phyloP scores from a whole-genome alignment of 2,329 filamentous ascomycete species.

The Pyricularia grisea region DNA sequence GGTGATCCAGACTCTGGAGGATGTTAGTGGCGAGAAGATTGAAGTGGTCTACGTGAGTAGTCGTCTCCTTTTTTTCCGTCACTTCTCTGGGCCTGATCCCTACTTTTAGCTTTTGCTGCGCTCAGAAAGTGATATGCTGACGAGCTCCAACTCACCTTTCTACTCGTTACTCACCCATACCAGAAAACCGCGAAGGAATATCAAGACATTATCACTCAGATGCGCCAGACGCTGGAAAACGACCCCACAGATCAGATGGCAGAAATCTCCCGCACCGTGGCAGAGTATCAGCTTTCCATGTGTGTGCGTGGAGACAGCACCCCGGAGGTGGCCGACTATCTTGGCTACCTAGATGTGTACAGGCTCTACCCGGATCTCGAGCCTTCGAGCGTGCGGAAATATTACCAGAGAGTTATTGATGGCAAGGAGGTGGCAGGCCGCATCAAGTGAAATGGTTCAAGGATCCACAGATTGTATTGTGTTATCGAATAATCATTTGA shows the following conservation, averaged over 20 bases:
- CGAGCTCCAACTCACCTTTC: no score
- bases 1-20: conserved; percentile 34
- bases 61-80: no score
- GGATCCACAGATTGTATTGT: neutral
- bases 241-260: neutral
- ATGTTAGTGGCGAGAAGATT: conserved; percentile 36
- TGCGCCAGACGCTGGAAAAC: neutral
- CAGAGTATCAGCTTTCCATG: neutral
- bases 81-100: no score
- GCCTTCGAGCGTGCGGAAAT: conserved; percentile 26
- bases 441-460: neutral
- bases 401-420: conserved; percentile 26
- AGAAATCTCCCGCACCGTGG: neutral
- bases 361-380: conserved; percentile 44
- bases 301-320: conserved; percentile 40
- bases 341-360: conserved; percentile 41
- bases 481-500: no score
- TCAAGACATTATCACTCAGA: neutral
- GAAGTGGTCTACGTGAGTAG: conserved; percentile 24
- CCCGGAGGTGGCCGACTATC: conserved; percentile 40
- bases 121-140: no score
- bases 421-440: conserved; percentile 17
- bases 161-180: no score
- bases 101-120: no score
- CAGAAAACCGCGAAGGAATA: neutral